Conservation (phyloP, 495 filamentous ascomycete species). For the Apiosordaria backusii region DNA sequence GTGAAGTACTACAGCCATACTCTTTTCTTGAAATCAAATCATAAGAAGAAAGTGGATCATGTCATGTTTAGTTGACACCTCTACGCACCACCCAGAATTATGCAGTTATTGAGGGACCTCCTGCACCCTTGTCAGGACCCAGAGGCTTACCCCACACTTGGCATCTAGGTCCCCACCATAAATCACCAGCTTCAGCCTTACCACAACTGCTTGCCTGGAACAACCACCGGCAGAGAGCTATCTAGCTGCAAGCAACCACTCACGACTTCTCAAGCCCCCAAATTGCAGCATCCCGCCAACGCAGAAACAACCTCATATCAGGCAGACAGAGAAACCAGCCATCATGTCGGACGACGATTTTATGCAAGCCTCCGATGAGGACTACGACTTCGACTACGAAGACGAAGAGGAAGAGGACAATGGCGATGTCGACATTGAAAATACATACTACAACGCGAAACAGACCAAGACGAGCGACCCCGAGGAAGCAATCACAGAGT, state of each 20-base stretch:
- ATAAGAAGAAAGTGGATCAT: too few species aligned
- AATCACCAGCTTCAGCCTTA: constrained; percentile 26
- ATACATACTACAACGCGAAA: constrained; percentile 99
- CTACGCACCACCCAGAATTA: background rate
- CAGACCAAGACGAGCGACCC: constrained; percentile 86
- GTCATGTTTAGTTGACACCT: too few species aligned
- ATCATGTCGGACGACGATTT: constrained; percentile 96
- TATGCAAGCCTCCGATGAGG: constrained; percentile 95
- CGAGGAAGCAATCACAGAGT: constrained; percentile 86
- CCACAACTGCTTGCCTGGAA: constrained; percentile 2
- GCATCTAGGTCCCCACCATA: constrained; percentile 1
- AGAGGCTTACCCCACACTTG: constrained; percentile 21
- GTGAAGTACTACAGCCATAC: too few species aligned
- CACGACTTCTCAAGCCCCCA: background rate
- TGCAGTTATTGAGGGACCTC: background rate
- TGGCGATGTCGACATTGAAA: constrained; percentile 92
- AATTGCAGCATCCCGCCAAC: background rate
- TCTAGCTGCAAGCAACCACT: background rate
- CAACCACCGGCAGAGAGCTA: background rate
- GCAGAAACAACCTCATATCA: background rate
- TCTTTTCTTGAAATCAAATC: too few species aligned
- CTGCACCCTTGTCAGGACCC: background rate
- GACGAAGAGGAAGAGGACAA: constrained; percentile 85
- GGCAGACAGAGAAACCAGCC: background rate
- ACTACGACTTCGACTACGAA: constrained; percentile 97